phyloP scores from a whole-genome alignment of 2,329 filamentous ascomycete species.

The Pyrenophora graminea region DNA sequence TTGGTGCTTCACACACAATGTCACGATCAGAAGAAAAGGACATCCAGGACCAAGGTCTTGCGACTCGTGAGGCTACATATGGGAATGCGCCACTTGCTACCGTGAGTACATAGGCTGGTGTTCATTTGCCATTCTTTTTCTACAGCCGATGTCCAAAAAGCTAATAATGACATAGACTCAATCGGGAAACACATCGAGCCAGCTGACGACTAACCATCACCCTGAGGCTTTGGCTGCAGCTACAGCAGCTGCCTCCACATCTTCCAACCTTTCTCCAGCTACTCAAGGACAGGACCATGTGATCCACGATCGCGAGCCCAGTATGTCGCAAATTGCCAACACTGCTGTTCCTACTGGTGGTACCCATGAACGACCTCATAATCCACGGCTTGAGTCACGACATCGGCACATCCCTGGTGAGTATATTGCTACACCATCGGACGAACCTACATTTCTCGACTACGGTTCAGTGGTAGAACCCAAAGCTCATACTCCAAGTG shows the following conservation, averaged over 20 bases:
- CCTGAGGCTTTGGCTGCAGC: conserved; percentile 24
- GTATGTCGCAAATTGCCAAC: conserved; percentile 5
- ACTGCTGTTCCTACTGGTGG: not conserved
- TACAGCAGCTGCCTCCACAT: conserved; percentile 15
- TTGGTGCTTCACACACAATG: conserved; percentile 28
- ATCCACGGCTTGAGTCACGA: conserved; percentile 40
- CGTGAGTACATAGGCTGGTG: not conserved
- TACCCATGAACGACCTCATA: conserved; percentile 21
- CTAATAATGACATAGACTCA: conserved; percentile 1
- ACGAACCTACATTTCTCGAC: conserved; percentile 31
- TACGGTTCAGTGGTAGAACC: conserved; percentile 14
- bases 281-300: conserved; percentile 19
- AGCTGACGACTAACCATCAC: conserved; percentile 17
- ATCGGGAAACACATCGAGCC: not conserved
- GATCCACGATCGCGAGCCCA: conserved; percentile 22
- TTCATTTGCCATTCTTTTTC: too few species aligned
- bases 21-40: conserved; percentile 10
- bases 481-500: not conserved
- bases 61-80: conserved; percentile 7
- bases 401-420: conserved; percentile 42
- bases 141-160: not conserved
- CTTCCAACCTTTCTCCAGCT: conserved; percentile 5
- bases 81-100: not conserved
- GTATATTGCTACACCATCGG: conserved; percentile 37
- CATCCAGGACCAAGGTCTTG: conserved; percentile 1